These are phyloP conservation scores for Bryoglossum gracile DNA, from an alignment of 495 filamentous ascomycete species.

Conservation along the genomic window DNA sequence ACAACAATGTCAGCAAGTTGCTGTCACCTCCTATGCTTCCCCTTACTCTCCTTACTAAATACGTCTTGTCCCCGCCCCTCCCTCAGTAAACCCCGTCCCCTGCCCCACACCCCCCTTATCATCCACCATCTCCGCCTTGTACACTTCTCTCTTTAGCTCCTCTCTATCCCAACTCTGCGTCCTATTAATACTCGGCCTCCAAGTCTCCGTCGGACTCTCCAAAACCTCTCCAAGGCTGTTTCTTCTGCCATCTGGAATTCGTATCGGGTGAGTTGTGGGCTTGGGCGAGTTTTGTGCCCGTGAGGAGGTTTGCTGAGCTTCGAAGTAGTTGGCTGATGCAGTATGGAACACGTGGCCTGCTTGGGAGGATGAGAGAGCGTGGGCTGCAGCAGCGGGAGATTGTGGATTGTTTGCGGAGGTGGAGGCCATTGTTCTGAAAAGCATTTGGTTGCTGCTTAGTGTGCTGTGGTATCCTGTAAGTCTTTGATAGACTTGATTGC, in stretches of 20 bases:
- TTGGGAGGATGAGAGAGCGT: not conserved
- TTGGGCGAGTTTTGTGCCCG: not conserved
- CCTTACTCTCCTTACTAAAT: not conserved
- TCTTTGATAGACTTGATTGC: no score
- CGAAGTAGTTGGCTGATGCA: no score
- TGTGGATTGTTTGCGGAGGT: not conserved
- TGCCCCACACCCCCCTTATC: not conserved
- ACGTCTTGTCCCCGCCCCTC: not conserved
- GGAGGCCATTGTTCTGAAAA: no score
- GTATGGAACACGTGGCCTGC: no score
- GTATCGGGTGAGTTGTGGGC: not conserved
- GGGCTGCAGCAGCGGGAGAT: not conserved
- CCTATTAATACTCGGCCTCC: slow-evolving; percentile 37
- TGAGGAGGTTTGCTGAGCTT: not conserved
- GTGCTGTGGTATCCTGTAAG: no score
- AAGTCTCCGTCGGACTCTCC: slow-evolving; percentile 25
- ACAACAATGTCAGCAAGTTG: no score
- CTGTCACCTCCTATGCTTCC: no score
- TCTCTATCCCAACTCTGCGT: slow-evolving; percentile 39
- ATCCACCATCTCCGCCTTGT: slow-evolving; percentile 3
- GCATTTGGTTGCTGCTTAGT: no score
- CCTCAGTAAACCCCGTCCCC: slow-evolving; percentile 15
- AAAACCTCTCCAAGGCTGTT: slow-evolving; percentile 18
- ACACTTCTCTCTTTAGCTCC: slow-evolving; percentile 35
- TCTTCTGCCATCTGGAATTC: slow-evolving; percentile 15